Percentiles rank a stretch among this genome's conserved stretches.
These are phyloP conservation scores for Suhomyces anneliseae DNA, from an alignment of 1,139 yeast species.

Conservation along the genomic window DNA sequence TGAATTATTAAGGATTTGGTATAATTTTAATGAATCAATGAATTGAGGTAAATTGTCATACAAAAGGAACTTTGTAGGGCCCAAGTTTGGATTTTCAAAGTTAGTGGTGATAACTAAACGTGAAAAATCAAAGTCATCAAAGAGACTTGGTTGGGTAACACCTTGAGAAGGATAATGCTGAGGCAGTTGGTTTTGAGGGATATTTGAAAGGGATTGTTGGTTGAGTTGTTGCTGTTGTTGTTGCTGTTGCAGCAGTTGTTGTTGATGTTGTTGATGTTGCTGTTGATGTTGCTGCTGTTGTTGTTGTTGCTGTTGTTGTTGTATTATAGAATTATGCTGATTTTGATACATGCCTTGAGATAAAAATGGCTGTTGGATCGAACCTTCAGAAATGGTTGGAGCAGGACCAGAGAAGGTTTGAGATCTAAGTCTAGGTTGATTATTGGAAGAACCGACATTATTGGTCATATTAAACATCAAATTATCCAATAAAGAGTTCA, in stretches of 20 bases:
- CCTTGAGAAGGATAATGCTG: conserved; percentile 5
- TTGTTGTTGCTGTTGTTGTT: conserved; percentile 16
- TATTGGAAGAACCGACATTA: conserved; percentile 11
- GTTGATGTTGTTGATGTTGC: neutral
- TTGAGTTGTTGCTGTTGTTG: conserved; percentile 6
- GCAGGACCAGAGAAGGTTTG: conserved; percentile 45
- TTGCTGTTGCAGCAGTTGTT: conserved; percentile 9
- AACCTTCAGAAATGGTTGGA: conserved; percentile 24
- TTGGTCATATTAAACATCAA: conserved; percentile 26
- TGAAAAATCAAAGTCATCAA: conserved; percentile 57
- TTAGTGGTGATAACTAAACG: conserved; percentile 51
- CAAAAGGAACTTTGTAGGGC: conserved; percentile 76
- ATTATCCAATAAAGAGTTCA: conserved; percentile 34
- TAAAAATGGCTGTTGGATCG: conserved; percentile 7
- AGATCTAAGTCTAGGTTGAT: conserved; percentile 35
- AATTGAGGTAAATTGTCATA: conserved; percentile 71
- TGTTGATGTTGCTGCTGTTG: conserved; percentile 38
- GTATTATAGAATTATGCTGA: conserved; percentile 12
- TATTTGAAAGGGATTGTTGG: neutral
- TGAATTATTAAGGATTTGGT: conserved; percentile 33
- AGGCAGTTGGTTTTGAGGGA: conserved; percentile 21
- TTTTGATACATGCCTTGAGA: conserved; percentile 5
- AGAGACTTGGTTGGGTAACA: conserved; percentile 34
- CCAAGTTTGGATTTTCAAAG: conserved; percentile 65
- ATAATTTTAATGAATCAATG: conserved; percentile 37